Evolutionary conservation across 192 early-diverging fungal species (phyloP).

Genomic region (Coemansia sp.): DNA sequence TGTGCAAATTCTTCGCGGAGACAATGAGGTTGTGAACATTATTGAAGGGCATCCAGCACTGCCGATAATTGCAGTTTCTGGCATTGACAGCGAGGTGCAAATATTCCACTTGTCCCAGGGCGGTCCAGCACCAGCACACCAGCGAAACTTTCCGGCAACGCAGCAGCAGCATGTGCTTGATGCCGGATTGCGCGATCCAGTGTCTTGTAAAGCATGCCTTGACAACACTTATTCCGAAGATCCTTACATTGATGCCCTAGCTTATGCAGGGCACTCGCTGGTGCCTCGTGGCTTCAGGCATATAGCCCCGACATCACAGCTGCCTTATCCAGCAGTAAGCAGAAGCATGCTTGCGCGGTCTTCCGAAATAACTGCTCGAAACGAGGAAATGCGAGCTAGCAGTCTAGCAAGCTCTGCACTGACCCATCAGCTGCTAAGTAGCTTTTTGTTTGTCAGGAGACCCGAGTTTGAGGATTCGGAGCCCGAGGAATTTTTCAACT

Average conservation of each 20-base stretch:
- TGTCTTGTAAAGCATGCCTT: slow-evolving; percentile 8
- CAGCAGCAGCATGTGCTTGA: slow-evolving; percentile 12
- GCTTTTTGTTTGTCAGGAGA: slow-evolving; percentile 9
- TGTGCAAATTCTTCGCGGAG: slow-evolving; percentile 65
- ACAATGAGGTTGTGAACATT: slow-evolving; percentile 60
- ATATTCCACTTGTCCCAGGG: slow-evolving; percentile 58
- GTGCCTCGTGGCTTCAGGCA: slow-evolving; percentile 4
- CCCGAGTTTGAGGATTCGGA: slow-evolving; percentile 6
- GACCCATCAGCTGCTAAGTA: slow-evolving; percentile 27
- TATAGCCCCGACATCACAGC: background rate
- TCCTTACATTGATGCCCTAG: slow-evolving; percentile 27
- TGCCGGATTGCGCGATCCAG: slow-evolving; percentile 5
- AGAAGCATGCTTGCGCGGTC: slow-evolving; percentile 9
- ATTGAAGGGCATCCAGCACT: slow-evolving; percentile 59
- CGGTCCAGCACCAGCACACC: slow-evolving; percentile 31
- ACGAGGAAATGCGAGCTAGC: slow-evolving; percentile 26
- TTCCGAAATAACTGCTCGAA: slow-evolving; percentile 11
- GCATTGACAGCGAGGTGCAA: slow-evolving; percentile 73
- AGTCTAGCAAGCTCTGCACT: slow-evolving; percentile 20
- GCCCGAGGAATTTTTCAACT: background rate
- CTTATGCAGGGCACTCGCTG: slow-evolving; percentile 4
- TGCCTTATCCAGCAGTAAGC: slow-evolving; percentile 13
- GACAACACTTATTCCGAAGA: slow-evolving; percentile 21
- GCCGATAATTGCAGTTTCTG: slow-evolving; percentile 63
- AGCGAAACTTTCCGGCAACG: slow-evolving; percentile 31